Percentiles rank a stretch among this genome's conserved stretches.
These are phyloP conservation scores for Neofusicoccum parvum DNA, from an alignment of 2,329 filamentous ascomycete species.

Conservation along the genomic window DNA sequence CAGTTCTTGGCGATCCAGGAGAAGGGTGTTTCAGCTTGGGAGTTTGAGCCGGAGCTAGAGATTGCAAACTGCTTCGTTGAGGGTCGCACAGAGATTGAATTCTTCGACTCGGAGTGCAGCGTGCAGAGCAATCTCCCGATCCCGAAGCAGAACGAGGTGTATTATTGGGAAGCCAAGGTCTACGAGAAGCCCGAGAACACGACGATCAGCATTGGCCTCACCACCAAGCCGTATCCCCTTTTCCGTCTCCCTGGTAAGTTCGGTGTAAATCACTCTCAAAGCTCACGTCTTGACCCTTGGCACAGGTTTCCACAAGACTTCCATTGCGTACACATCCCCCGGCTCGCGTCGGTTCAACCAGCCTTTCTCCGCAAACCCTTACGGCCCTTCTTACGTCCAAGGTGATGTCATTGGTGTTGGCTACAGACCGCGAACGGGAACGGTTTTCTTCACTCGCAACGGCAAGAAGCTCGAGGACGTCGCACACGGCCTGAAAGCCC, in stretches of 20 bases:
- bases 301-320: conserved; percentile 86
- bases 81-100: conserved; percentile 93
- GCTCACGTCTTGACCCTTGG: conserved; percentile 26
- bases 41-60: conserved; percentile 98
- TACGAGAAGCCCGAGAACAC: conserved; percentile 95
- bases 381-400: conserved; percentile 83
- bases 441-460: conserved; percentile 97
- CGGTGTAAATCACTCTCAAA: neutral
- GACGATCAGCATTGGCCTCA: conserved; percentile 86
- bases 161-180: conserved; percentile 99
- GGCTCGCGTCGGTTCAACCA: conserved; percentile 90
- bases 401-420: conserved; percentile 96
- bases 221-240: conserved; percentile 94
- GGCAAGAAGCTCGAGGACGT: conserved; percentile 97
- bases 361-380: conserved; percentile 77
- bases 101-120: conserved; percentile 97
- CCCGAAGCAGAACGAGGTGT: conserved; percentile 98
- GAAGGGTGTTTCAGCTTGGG: conserved; percentile 99
- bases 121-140: conserved; percentile 96
- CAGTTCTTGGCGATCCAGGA: conserved; percentile 98
- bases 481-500: conserved; percentile 85
- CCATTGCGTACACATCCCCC: conserved; percentile 85
- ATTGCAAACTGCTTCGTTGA: conserved; percentile 99
- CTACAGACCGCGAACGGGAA: conserved; percentile 90
- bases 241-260: conserved; percentile 86